phyloP scores from a whole-genome alignment of 345 rosid species.

The Acer campestre region DNA sequence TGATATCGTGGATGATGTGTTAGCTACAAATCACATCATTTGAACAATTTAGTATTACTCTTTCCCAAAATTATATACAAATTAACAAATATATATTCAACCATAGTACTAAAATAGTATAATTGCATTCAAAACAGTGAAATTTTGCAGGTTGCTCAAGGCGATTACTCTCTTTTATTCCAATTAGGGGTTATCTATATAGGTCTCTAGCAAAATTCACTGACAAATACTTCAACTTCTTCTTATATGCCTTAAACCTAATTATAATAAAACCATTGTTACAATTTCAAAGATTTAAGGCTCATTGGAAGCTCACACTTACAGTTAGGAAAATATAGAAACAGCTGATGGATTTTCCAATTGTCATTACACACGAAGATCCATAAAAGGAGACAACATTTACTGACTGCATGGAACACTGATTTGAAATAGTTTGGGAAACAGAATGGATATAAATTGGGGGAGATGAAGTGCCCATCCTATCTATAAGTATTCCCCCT shows the following conservation, averaged over 20 bases:
- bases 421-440: neutral
- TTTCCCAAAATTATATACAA: no score
- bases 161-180: no score
- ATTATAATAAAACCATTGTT: neutral
- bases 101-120: no score
- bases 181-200: no score
- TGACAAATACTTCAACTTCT: neutral
- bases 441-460: slow-evolving; percentile 6
- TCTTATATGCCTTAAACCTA: neutral
- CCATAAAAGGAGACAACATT: neutral
- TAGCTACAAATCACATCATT: no score
- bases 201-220: neutral
- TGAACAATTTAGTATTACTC: no score
- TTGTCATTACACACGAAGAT: slow-evolving; percentile 6
- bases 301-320: neutral
- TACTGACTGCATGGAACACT: neutral
- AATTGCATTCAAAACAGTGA: no score
- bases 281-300: no score
- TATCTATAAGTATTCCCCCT: slow-evolving; percentile 6
- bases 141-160: no score
- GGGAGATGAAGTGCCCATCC: slow-evolving; percentile 1
- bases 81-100: no score
- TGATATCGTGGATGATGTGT: no score
- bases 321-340: neutral
- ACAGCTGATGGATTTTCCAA: slow-evolving; percentile 1